These are phyloP conservation scores for Mycosarcoma mackinlayi DNA, from an alignment of 1,284 basidiomycete species.

Conservation along the genomic window DNA sequence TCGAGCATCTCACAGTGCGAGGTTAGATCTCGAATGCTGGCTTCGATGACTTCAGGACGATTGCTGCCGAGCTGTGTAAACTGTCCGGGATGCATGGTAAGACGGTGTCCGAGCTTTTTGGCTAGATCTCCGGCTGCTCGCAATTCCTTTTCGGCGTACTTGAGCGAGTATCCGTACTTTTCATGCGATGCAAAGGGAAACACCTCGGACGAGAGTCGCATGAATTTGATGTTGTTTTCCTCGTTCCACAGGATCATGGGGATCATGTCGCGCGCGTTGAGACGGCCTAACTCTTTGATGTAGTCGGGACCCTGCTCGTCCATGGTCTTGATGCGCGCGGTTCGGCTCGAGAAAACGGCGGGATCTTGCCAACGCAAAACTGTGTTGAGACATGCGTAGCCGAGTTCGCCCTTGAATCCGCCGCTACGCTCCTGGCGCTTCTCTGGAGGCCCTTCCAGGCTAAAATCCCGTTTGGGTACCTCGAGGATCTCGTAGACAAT, in stretches of 20 bases:
- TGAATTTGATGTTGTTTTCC: constrained; percentile 61
- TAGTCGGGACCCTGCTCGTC: constrained; percentile 83
- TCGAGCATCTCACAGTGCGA: constrained; percentile 90
- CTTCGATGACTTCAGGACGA: constrained; percentile 77
- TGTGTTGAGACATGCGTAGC: constrained; percentile 86
- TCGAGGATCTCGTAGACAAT: constrained; percentile 77
- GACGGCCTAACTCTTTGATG: constrained; percentile 80
- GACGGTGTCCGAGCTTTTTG: constrained; percentile 79
- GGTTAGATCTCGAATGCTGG: constrained; percentile 80
- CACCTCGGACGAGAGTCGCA: constrained; percentile 74
- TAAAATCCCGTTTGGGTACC: constrained; percentile 63
- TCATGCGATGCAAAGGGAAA: constrained; percentile 89
- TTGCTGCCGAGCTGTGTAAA: constrained; percentile 86
- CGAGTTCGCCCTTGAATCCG: constrained; percentile 65
- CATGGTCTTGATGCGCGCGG: constrained; percentile 80
- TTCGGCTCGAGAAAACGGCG: constrained; percentile 80
- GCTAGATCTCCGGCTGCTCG: constrained; percentile 78
- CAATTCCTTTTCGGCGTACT: constrained; percentile 75
- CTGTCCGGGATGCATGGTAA: constrained; percentile 85
- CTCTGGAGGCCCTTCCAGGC: constrained; percentile 46
- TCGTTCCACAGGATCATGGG: constrained; percentile 74
- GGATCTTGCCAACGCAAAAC: constrained; percentile 79
- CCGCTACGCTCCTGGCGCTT: constrained; percentile 33
- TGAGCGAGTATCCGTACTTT: constrained; percentile 81
- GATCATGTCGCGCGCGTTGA: constrained; percentile 76